Evolutionary conservation across 2,329 filamentous ascomycete genomes (phyloP).

Genomic region (Colletotrichum sojae): DNA sequence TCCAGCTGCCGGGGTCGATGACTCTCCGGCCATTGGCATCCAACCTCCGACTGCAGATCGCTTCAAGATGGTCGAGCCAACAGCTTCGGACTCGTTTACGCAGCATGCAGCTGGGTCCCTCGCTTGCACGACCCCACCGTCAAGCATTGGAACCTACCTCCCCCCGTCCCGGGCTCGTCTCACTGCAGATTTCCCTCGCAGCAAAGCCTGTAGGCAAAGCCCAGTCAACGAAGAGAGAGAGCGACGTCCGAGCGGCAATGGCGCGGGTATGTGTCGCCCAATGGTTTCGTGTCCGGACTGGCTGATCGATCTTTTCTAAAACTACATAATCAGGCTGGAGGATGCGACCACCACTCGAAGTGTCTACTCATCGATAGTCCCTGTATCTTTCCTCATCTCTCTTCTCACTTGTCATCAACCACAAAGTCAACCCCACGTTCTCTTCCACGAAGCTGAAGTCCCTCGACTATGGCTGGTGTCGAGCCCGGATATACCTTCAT

Average conservation of each 20-base stretch:
- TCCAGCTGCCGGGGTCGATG: constrained; percentile 7
- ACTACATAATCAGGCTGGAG: background rate
- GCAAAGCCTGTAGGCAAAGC: background rate
- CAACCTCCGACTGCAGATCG: background rate
- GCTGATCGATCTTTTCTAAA: background rate
- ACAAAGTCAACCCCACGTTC: background rate
- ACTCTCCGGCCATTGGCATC: constrained; percentile 1
- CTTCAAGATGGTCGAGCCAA: background rate
- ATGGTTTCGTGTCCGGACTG: background rate
- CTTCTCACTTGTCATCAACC: background rate
- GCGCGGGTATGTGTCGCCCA: background rate
- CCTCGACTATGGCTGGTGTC: constrained; percentile 8
- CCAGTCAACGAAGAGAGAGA: background rate
- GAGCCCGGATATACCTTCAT: constrained; percentile 12
- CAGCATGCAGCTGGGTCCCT: constrained; percentile 9
- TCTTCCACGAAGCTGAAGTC: background rate
- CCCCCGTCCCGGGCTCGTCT: background rate
- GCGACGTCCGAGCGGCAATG: background rate
- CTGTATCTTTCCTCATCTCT: background rate
- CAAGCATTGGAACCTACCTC: background rate
- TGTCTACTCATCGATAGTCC: no score
- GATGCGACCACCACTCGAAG: background rate
- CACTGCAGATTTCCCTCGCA: constrained; percentile 18
- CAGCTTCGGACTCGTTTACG: background rate
- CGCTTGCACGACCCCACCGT: constrained; percentile 9